Evolutionary conservation across 129 eudicot genomes (phyloP).

Genomic region (Flaveria bidentis): DNA sequence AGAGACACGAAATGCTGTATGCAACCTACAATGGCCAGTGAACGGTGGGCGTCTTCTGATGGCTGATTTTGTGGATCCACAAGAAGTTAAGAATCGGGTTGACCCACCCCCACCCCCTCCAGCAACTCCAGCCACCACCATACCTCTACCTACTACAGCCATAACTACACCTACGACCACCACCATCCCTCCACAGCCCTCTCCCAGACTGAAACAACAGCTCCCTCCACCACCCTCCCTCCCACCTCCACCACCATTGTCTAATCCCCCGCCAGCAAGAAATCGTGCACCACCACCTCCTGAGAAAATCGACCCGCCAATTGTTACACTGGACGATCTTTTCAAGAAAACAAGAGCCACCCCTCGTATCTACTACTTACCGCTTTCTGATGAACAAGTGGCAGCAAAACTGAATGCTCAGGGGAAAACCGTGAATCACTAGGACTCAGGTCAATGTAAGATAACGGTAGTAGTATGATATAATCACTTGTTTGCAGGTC

Average conservation of each 20-base stretch:
- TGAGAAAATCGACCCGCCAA: conserved; percentile 69
- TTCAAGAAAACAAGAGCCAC: conserved; percentile 81
- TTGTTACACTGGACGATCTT: conserved; percentile 87
- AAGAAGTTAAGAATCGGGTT: conserved; percentile 69
- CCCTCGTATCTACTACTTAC: conserved; percentile 95
- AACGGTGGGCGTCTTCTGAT: conserved; percentile 79
- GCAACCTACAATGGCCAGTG: conserved; percentile 92
- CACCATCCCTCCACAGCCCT: conserved; percentile 28
- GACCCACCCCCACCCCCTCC: conserved; percentile 63
- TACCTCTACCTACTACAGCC: conserved; percentile 25
- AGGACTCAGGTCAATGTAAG: conserved; percentile 49
- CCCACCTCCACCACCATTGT: conserved; percentile 42
- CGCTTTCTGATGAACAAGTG: conserved; percentile 88
- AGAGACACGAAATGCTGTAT: conserved; percentile 84
- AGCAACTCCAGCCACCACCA: conserved; percentile 38
- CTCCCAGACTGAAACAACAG: conserved; percentile 26
- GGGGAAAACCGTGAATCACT: conserved; percentile 52
- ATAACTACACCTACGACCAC: conserved; percentile 25
- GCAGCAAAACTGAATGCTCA: conserved; percentile 53
- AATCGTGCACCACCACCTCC: conserved; percentile 56
- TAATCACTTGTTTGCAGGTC: conserved; percentile 84
- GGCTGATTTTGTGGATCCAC: conserved; percentile 93
- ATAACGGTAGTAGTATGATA: conserved; percentile 54
- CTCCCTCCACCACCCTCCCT: conserved; percentile 34
- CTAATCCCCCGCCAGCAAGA: conserved; percentile 47